Evolutionary conservation across 352 stramenopile species (phyloP).

Genomic region (Aphanomyces stellatus): DNA sequence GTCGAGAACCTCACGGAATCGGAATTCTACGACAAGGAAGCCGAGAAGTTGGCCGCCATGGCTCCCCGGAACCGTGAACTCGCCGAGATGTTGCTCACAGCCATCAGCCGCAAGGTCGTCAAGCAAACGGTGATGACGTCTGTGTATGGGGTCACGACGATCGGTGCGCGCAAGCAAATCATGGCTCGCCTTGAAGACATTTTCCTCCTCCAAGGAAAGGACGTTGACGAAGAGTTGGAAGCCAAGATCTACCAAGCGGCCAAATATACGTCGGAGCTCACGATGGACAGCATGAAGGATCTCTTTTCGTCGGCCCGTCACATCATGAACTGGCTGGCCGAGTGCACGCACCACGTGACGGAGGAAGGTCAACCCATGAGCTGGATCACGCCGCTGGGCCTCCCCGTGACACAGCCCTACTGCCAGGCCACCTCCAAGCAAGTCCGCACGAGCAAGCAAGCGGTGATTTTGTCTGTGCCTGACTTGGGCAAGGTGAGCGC

Average conservation of each 20-base stretch:
- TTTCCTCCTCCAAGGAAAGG: conserved; percentile 65
- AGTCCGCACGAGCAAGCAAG: conserved; percentile 78
- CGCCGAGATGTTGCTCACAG: conserved; percentile 59
- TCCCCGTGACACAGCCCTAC: conserved; percentile 99
- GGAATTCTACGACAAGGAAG: background rate
- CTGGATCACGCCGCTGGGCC: conserved; percentile 98
- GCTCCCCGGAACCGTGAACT: conserved; percentile 22
- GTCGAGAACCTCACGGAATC: background rate
- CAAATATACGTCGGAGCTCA: conserved; percentile 92
- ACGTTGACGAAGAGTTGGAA: conserved; percentile 73
- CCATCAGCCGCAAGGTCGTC: conserved; percentile 92
- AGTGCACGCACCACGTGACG: conserved; percentile 63
- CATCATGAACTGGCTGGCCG: conserved; percentile 91
- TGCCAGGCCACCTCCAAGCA: conserved; percentile 69
- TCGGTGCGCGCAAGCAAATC: conserved; percentile 98
- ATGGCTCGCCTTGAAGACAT: conserved; percentile 92
- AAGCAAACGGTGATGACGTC: conserved; percentile 99
- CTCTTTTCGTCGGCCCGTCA: conserved; percentile 92
- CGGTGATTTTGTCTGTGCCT: conserved; percentile 79
- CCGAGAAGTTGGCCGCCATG: background rate
- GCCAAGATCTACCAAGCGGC: conserved; percentile 80
- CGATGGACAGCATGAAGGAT: conserved; percentile 95
- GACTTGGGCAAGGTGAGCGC: conserved; percentile 54
- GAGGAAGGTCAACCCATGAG: conserved; percentile 90
- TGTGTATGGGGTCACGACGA: conserved; percentile 99